Base-by-base conservation (phyloP, 257 asterid genomes). In the Solanum arcanum region DNA sequence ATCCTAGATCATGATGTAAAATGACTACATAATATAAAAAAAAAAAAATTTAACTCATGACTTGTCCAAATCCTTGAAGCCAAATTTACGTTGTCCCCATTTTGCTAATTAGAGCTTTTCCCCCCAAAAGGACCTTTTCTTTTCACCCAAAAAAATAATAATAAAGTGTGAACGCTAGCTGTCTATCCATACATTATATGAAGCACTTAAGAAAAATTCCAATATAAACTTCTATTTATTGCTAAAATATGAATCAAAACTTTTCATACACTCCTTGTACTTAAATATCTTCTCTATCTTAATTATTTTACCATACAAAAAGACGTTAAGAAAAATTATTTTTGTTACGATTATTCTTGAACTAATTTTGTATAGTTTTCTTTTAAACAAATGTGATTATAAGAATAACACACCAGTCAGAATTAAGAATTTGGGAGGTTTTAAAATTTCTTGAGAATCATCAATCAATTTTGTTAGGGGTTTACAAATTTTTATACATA, bases 381-480 rank as follows among this genome's bases (percentile, higher is more conserved):
- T 69, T 14, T 69, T 13, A 69, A 66, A 7, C 2, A 69, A 29
- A 69, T 69, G 39, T 69, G 76, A 69, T 69, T 69, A 7, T 69
- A 33, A 69, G 41, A 69, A 69, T 0, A 35, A 35, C 39, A 35
- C 39, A 35, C 1, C 7, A 1, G 11, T 9, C 3, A 39, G 11
- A 39, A 41, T 41, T 41, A 41, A 41, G 3, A 41, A 9, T 41
- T 41, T 41, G 44, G 3, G 44, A 0, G 3, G 3, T 41, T 41
- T 1, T 41, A 41, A 41, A 41, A 8, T 39, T 8, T 41, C 1
- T 8, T 41, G 2, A 41, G 44, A 41, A 41, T 41, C 11, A 41
- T 41, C 1, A 8, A 0, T 41, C 0, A 41, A 8, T 41, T 39
- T 41, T 41, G 44, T 41, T 41, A 41, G 1, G 0, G 0, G 0